Percentiles rank a stretch among this genome's conserved stretches.
Conservation (phyloP, 2,329 filamentous ascomycete genomes). For the Fusarium denticulatum region DNA sequence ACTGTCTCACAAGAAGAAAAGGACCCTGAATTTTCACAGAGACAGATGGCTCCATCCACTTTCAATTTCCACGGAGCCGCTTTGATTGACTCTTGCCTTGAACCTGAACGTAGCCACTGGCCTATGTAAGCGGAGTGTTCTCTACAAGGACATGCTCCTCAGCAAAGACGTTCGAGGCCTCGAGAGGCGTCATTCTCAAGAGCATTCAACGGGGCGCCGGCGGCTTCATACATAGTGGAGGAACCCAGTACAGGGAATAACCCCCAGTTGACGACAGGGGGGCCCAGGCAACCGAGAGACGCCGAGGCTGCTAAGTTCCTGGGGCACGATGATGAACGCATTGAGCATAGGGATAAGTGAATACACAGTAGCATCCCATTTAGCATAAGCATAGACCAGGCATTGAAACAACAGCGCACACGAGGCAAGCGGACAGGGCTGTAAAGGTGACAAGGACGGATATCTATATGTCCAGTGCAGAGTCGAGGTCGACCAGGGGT, state of each 20-base stretch:
- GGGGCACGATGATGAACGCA: constrained; percentile 13
- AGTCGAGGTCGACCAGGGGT: constrained; percentile 15
- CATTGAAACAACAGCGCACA: constrained; percentile 30
- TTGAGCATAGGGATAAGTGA: constrained; percentile 19
- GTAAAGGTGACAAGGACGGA: constrained; percentile 17
- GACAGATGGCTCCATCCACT: constrained; percentile 8
- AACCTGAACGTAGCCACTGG: constrained; percentile 11
- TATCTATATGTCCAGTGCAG: constrained; percentile 7
- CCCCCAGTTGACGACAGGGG: constrained; percentile 11
- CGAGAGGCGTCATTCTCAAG: constrained; percentile 8
- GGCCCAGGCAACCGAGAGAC: constrained; percentile 24
- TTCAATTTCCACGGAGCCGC: constrained; percentile 24
- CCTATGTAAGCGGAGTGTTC: not conserved
- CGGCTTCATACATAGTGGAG: constrained; percentile 36
- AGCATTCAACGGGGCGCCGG: constrained; percentile 23
- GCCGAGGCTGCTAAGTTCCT: constrained; percentile 30
- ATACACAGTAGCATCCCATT: not conserved
- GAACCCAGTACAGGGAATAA: constrained; percentile 16
- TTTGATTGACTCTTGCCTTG: constrained; percentile 10
- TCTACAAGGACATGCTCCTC: constrained; percentile 25
- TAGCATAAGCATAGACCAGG: constrained; percentile 32
- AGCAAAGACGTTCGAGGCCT: constrained; percentile 18
- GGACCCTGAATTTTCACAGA: constrained; percentile 35
- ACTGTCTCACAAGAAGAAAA: constrained; percentile 40
- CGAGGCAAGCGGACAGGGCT: constrained; percentile 23